These are phyloP conservation scores for Larix kaempferi DNA, from an alignment of 75 land plant species.

Conservation along the genomic window DNA sequence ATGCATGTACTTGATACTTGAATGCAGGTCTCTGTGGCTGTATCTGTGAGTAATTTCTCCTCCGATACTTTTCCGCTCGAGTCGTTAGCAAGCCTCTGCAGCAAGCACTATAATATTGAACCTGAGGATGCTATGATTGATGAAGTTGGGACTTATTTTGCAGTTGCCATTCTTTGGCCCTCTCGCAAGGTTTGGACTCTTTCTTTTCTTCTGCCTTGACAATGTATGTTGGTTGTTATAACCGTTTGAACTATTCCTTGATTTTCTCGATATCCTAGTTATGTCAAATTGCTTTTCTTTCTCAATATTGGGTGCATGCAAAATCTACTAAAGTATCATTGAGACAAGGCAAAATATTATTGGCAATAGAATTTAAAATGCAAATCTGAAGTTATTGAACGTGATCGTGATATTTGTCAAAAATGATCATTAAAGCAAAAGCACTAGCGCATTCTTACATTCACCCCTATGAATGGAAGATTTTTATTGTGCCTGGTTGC, in stretches of 20 bases:
- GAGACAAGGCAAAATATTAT: too few relatives aligned
- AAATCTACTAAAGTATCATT: not conserved
- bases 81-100: slow-evolving; percentile 29
- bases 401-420: not conserved
- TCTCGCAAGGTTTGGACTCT: slow-evolving; percentile 65
- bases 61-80: slow-evolving; percentile 23
- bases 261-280: not conserved
- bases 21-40: slow-evolving; percentile 53
- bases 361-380: not conserved
- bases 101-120: slow-evolving; percentile 21
- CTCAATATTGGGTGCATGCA: not conserved
- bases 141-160: slow-evolving; percentile 56
- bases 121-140: not conserved
- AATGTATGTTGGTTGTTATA: not conserved
- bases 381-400: not conserved
- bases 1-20: slow-evolving; percentile 2
- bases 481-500: slow-evolving; percentile 3
- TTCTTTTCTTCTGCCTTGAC: not conserved
- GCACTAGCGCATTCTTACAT: too few relatives aligned
- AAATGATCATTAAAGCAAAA: too few relatives aligned
- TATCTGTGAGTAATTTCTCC: slow-evolving; percentile 10
- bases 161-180: slow-evolving; percentile 66
- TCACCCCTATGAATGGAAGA: not conserved
- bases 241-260: not conserved
- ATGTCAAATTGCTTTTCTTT: not conserved